Conservation (phyloP, 805 yeast genomes). For the Candida taoyuanica region DNA sequence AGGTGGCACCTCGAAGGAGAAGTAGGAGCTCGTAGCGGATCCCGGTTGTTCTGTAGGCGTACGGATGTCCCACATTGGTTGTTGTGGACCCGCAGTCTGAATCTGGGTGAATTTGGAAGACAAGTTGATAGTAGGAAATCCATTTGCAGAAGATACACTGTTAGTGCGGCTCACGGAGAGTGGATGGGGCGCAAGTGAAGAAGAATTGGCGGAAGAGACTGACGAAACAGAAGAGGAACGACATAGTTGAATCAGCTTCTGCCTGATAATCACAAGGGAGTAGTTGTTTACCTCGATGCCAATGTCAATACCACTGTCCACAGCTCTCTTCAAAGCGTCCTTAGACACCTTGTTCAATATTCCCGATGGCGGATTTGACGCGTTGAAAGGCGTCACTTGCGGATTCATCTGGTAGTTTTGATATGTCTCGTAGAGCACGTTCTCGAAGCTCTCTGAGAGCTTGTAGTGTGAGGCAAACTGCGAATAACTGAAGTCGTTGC, state of each 20-base stretch:
- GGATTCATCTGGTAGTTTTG: constrained; percentile 50
- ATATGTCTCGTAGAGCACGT: constrained; percentile 41
- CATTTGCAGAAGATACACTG: constrained; percentile 16
- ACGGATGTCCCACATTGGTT: constrained; percentile 15
- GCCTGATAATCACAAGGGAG: constrained; percentile 35
- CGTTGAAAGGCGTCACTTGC: constrained; percentile 63
- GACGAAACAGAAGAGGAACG: constrained; percentile 11
- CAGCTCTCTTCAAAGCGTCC: constrained; percentile 40
- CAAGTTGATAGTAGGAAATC: constrained; percentile 21
- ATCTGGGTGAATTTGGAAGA: constrained; percentile 18
- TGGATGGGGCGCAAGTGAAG: constrained; percentile 11
- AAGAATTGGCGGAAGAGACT: constrained; percentile 3
- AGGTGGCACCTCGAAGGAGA: constrained; percentile 24
- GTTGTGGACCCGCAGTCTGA: constrained; percentile 8
- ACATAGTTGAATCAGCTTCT: constrained; percentile 30
- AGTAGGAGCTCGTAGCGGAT: constrained; percentile 11
- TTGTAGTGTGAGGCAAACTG: constrained; percentile 26
- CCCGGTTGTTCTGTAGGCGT: constrained; percentile 22
- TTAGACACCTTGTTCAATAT: constrained; percentile 57
- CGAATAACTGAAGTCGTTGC: constrained; percentile 23
- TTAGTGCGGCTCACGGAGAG: constrained; percentile 17
- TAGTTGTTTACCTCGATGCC: constrained; percentile 36
- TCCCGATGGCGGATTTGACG: constrained; percentile 63
- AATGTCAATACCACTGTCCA: constrained; percentile 29
- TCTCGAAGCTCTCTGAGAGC: constrained; percentile 38